These are phyloP conservation scores for Poa annua DNA, from an alignment of 176 grass and related monocot species.

Conservation along the genomic window DNA sequence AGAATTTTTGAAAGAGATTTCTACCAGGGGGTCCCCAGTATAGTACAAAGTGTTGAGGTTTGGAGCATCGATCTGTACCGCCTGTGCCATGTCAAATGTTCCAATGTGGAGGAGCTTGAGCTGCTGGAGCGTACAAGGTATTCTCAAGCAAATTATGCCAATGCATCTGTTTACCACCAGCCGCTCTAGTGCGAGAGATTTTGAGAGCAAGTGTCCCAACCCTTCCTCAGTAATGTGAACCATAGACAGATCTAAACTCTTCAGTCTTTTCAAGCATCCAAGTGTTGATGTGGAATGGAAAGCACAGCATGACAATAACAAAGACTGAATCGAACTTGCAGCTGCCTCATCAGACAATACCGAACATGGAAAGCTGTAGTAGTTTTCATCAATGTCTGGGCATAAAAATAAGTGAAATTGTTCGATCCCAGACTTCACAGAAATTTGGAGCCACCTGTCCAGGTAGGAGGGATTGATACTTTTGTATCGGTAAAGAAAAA, in stretches of 20 bases:
- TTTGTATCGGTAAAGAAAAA: background rate
- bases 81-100: background rate
- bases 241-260: background rate
- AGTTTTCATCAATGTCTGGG: background rate
- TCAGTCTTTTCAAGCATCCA: background rate
- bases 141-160: background rate
- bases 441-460: background rate
- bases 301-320: background rate
- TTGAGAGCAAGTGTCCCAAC: background rate
- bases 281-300: background rate
- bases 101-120: background rate
- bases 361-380: background rate
- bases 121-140: background rate
- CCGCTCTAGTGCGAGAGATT: background rate
- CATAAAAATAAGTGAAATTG: background rate
- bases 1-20: background rate
- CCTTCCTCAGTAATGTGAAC: background rate
- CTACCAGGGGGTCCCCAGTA: background rate
- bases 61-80: background rate
- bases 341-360: background rate
- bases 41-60: background rate
- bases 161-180: background rate
- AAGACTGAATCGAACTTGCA: background rate
- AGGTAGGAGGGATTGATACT: background rate
- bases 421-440: too few species aligned